Evolutionary conservation across 345 rosid genomes (phyloP).

Genomic region (Microthlaspi erraticum): DNA sequence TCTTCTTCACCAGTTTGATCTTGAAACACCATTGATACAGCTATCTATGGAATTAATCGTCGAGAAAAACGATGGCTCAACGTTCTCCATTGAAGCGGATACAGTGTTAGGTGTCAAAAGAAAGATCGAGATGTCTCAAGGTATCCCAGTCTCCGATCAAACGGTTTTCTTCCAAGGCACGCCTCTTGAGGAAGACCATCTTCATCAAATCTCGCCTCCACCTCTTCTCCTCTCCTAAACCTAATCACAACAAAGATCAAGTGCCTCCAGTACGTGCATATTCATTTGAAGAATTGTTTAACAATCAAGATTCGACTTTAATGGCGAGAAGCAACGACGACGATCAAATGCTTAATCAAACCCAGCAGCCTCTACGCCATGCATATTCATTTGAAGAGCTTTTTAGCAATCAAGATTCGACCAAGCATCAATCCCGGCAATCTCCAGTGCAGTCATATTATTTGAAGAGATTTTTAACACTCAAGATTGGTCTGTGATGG

Average conservation of each 20-base stretch:
- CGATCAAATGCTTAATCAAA: not conserved
- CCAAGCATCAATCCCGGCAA: too few relatives aligned
- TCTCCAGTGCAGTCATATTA: too few relatives aligned
- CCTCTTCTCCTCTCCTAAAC: slow-evolving; percentile 46
- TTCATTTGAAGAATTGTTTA: not conserved
- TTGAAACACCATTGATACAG: slow-evolving; percentile 9
- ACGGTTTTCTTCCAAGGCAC: slow-evolving; percentile 60
- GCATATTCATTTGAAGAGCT: not conserved
- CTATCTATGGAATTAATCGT: slow-evolving; percentile 68
- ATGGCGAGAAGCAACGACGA: not conserved
- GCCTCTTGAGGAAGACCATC: slow-evolving; percentile 56
- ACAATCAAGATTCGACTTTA: not conserved
- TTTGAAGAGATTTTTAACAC: too few relatives aligned
- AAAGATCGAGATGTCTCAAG: slow-evolving; percentile 61
- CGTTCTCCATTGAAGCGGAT: slow-evolving; percentile 64
- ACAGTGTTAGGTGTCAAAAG: slow-evolving; percentile 67
- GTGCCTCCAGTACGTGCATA: not conserved
- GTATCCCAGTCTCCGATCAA: slow-evolving; percentile 55
- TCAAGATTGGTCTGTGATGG: too few relatives aligned
- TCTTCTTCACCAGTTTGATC: slow-evolving; percentile 14
- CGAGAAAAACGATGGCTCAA: slow-evolving; percentile 50
- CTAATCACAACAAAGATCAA: not conserved
- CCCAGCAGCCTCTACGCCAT: not conserved
- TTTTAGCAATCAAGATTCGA: not conserved
- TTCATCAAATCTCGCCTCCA: slow-evolving; percentile 55